phyloP scores from a whole-genome alignment of 176 grass and related monocot genomes.

The Juncus inflexus region DNA sequence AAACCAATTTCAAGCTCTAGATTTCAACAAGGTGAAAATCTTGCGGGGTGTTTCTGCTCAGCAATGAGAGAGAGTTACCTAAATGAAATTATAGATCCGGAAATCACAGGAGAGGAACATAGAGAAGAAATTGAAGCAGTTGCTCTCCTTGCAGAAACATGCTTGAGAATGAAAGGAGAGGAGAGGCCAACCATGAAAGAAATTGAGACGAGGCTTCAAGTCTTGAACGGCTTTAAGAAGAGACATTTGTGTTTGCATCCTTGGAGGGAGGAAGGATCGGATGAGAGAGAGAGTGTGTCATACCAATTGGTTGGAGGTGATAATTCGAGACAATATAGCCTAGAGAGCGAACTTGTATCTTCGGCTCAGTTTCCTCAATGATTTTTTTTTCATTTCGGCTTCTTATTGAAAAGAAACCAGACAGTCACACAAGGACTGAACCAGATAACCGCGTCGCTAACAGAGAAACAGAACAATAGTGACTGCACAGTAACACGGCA shows the following conservation, averaged over 20 bases:
- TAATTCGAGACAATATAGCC: not conserved
- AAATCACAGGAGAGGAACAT: constrained; percentile 37
- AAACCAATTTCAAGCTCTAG: constrained; percentile 32
- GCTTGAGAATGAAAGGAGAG: constrained; percentile 38
- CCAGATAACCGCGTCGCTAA: too few relatives aligned
- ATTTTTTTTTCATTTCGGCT: constrained; percentile 6
- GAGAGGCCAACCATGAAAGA: constrained; percentile 50
- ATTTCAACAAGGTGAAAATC: constrained; percentile 27
- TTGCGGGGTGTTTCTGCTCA: constrained; percentile 33
- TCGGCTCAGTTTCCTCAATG: constrained; percentile 4
- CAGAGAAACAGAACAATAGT: too few relatives aligned
- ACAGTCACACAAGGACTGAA: too few relatives aligned
- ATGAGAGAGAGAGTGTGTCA: not conserved
- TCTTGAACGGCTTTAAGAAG: constrained; percentile 3
- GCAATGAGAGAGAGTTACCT: constrained; percentile 32
- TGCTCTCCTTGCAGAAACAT: constrained; percentile 38
- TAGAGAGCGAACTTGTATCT: not conserved
- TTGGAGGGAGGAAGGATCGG: not conserved
- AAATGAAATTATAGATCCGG: constrained; percentile 31
- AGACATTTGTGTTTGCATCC: not conserved
- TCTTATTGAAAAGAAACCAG: too few relatives aligned
- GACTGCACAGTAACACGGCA: too few relatives aligned
- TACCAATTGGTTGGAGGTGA: not conserved
- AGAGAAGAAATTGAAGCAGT: constrained; percentile 38
- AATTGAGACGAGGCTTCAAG: constrained; percentile 30